phyloP scores from a whole-genome alignment of 495 filamentous ascomycete genomes.

The Hyaloscypha variabilis region DNA sequence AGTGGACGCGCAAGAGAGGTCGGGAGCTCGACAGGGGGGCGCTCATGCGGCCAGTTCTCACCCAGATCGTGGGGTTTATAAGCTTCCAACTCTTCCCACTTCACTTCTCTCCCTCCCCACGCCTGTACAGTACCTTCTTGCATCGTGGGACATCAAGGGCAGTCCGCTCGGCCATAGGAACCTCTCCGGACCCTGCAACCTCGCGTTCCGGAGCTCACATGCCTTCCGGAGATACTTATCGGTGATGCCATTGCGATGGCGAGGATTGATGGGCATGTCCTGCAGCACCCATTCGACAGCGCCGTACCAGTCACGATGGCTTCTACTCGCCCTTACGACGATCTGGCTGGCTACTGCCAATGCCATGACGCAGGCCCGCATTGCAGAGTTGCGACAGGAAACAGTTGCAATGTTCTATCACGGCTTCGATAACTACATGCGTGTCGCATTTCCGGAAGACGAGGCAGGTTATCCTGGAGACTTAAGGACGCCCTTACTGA shows the following conservation, averaged over 20 bases:
- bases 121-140: neutral
- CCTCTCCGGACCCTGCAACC: neutral
- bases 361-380: slow-evolving; percentile 54
- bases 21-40: neutral
- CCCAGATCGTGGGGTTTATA: slow-evolving; percentile 14
- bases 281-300: slow-evolving; percentile 11
- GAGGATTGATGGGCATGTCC: slow-evolving; percentile 21
- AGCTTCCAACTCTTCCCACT: slow-evolving; percentile 1
- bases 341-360: slow-evolving; percentile 36
- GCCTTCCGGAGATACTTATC: slow-evolving; percentile 28
- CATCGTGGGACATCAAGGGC: neutral
- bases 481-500: slow-evolving; percentile 19
- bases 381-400: slow-evolving; percentile 62
- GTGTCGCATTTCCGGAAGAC: slow-evolving; percentile 93
- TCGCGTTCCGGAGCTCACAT: slow-evolving; percentile 28
- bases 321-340: slow-evolving; percentile 18
- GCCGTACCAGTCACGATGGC: slow-evolving; percentile 25
- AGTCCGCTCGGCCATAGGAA: neutral
- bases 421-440: slow-evolving; percentile 94
- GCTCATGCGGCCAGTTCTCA: slow-evolving; percentile 12
- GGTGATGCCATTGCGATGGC: slow-evolving; percentile 37
- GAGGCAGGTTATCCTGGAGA: slow-evolving; percentile 55
- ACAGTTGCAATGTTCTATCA: slow-evolving; percentile 95
- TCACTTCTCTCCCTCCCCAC: neutral
- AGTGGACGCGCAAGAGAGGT: neutral